These are phyloP conservation scores for Dothideomycetes sp. DNA, from an alignment of 2,329 filamentous ascomycete genomes.

Conservation along the genomic window DNA sequence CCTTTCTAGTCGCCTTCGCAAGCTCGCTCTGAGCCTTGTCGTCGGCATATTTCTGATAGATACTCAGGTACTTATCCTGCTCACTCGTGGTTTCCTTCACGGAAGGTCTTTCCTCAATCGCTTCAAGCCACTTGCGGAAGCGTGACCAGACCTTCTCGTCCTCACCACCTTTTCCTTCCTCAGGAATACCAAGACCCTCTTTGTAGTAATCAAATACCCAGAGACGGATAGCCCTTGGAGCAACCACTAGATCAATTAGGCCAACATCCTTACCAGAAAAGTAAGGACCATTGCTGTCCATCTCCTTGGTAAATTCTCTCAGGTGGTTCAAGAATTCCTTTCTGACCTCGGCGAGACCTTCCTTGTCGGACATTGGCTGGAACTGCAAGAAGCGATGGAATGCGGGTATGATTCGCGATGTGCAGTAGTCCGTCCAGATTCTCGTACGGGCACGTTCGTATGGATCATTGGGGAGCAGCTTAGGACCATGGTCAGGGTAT, in stretches of 20 bases:
- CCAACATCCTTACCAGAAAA: conserved; percentile 57
- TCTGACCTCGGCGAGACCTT: conserved; percentile 43
- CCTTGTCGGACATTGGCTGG: conserved; percentile 32
- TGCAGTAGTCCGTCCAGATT: conserved; percentile 68
- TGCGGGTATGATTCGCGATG: conserved; percentile 55
- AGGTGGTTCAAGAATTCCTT: conserved; percentile 50
- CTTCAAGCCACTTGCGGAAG: conserved; percentile 57
- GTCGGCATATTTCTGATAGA: conserved; percentile 49
- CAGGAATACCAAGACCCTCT: conserved; percentile 42
- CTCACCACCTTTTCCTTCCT: conserved; percentile 40
- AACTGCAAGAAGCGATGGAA: conserved; percentile 55
- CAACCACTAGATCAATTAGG: conserved; percentile 61
- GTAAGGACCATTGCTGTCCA: conserved; percentile 54
- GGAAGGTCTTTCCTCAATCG: conserved; percentile 51
- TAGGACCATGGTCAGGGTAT: conserved; percentile 43
- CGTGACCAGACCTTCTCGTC: conserved; percentile 53
- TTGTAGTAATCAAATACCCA: conserved; percentile 73
- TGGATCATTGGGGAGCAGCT: conserved; percentile 50
- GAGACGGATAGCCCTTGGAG: conserved; percentile 61
- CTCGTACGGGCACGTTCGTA: conserved; percentile 57
- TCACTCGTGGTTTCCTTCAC: conserved; percentile 61
- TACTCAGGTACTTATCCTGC: conserved; percentile 55
- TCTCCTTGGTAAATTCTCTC: conserved; percentile 52
- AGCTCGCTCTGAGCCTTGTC: conserved; percentile 39
- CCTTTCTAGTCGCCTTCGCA: conserved; percentile 45